phyloP scores from a whole-genome alignment of 768 basidiomycete species.

The Lactifluus hygrophoroides region DNA sequence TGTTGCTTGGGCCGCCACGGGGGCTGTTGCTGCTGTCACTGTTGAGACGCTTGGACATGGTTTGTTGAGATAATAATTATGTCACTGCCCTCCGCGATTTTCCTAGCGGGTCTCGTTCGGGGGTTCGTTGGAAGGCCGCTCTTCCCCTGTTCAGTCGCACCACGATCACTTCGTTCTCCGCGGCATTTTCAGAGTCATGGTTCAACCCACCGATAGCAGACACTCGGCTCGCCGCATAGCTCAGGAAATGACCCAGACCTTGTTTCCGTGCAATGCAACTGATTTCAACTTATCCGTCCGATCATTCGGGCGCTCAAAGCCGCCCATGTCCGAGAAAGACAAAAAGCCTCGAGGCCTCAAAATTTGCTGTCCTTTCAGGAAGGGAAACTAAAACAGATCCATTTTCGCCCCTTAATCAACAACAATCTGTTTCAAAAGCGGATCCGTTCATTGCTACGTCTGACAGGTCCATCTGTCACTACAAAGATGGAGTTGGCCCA shows the following conservation, averaged over 20 bases:
- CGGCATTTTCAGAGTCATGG: neutral
- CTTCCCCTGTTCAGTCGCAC: neutral
- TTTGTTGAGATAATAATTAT: slow-evolving; percentile 11
- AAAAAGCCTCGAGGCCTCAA: neutral
- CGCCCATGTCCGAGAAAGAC: neutral
- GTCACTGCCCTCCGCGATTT: neutral
- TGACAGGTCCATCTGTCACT: slow-evolving; percentile 17
- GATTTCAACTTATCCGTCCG: neutral
- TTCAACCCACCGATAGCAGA: neutral
- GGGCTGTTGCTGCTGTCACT: neutral
- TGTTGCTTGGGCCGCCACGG: too few relatives aligned
- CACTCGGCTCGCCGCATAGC: neutral
- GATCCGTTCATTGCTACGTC: slow-evolving; percentile 2
- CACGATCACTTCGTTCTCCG: slow-evolving; percentile 16
- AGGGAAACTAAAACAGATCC: slow-evolving; percentile 5
- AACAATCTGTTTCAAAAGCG: neutral
- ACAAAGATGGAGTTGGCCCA: neutral
- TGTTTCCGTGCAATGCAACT: neutral
- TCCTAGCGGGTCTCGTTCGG: neutral
- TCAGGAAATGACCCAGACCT: neutral
- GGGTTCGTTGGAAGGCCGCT: slow-evolving; percentile 1
- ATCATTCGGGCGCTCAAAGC: neutral
- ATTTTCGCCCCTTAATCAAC: slow-evolving; percentile 14
- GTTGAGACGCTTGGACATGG: slow-evolving; percentile 9
- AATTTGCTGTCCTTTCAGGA: neutral